Evolutionary conservation across 768 basidiomycete species (phyloP).

Genomic region (Boletus rufocinnamomeus): DNA sequence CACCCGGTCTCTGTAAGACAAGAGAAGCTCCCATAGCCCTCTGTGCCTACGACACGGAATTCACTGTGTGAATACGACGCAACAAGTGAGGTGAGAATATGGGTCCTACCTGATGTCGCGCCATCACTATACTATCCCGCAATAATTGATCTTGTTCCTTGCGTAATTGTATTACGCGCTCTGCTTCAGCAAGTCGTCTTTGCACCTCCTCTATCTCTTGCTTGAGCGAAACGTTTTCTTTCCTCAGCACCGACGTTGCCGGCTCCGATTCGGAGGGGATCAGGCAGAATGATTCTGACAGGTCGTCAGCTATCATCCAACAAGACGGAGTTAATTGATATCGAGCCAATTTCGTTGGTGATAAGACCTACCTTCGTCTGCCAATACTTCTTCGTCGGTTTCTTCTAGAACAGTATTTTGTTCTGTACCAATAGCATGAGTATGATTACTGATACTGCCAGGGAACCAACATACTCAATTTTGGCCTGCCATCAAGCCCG

Average conservation of each 20-base stretch:
- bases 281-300: constrained; percentile 80
- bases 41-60: constrained; percentile 57
- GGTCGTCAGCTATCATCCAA: constrained; percentile 52
- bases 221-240: constrained; percentile 68
- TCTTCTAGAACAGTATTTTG: constrained; percentile 38
- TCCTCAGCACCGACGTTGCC: constrained; percentile 50
- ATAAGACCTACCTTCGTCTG: constrained; percentile 57
- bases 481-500: constrained; percentile 27
- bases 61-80: constrained; percentile 5
- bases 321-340: constrained; percentile 5
- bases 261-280: constrained; percentile 64
- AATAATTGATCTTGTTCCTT: constrained; percentile 79
- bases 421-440: constrained; percentile 23
- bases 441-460: neutral
- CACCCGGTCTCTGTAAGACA: constrained; percentile 48
- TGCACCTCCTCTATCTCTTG: constrained; percentile 58
- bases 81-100: neutral
- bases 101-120: constrained; percentile 59
- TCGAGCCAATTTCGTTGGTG: neutral
- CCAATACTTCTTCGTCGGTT: constrained; percentile 61
- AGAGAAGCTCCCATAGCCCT: constrained; percentile 74
- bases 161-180: constrained; percentile 64
- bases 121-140: constrained; percentile 78
- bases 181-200: constrained; percentile 58
- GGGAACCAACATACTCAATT: constrained; percentile 21